These are phyloP conservation scores for Claviceps capensis DNA, from an alignment of 2,329 filamentous ascomycete genomes.

Conservation along the genomic window DNA sequence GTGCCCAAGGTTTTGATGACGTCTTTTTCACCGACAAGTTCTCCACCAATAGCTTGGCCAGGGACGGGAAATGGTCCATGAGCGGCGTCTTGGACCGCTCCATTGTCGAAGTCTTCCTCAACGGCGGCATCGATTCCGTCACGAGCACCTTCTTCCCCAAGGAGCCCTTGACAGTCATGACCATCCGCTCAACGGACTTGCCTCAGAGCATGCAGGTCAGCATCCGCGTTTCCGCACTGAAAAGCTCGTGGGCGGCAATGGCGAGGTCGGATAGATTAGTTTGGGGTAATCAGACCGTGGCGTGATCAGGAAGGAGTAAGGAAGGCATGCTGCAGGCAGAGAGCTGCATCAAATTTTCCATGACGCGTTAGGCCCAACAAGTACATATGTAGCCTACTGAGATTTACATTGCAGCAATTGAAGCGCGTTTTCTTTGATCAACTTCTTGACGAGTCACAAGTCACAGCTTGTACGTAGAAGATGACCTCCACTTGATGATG, in stretches of 20 bases:
- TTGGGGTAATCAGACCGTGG: constrained; percentile 5
- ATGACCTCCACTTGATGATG: too few species aligned
- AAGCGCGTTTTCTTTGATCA: too few species aligned
- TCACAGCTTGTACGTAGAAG: too few species aligned
- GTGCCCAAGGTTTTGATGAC: constrained; percentile 15
- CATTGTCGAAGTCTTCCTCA: constrained; percentile 21
- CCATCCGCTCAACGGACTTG: constrained; percentile 9
- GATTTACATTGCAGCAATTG: too few species aligned
- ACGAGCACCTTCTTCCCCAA: constrained; percentile 18
- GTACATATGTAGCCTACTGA: too few species aligned
- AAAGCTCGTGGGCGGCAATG: constrained; percentile 14
- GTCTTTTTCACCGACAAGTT: constrained; percentile 21
- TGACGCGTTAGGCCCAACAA: too few species aligned
- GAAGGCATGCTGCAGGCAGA: too few species aligned
- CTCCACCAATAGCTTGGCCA: constrained; percentile 10
- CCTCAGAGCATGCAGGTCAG: constrained; percentile 11
- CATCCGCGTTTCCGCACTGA: constrained; percentile 12
- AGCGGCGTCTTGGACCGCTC: constrained; percentile 22
- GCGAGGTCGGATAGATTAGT: constrained; percentile 3
- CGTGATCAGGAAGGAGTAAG: background rate
- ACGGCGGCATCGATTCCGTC: constrained; percentile 19
- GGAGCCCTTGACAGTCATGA: constrained; percentile 14
- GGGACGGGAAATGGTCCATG: constrained; percentile 13
- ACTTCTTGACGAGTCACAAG: too few species aligned
- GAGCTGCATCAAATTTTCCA: too few species aligned